These are phyloP conservation scores for Oehlia diaphana DNA, from an alignment of 192 early-diverging fungal genomes.

Conservation along the genomic window DNA sequence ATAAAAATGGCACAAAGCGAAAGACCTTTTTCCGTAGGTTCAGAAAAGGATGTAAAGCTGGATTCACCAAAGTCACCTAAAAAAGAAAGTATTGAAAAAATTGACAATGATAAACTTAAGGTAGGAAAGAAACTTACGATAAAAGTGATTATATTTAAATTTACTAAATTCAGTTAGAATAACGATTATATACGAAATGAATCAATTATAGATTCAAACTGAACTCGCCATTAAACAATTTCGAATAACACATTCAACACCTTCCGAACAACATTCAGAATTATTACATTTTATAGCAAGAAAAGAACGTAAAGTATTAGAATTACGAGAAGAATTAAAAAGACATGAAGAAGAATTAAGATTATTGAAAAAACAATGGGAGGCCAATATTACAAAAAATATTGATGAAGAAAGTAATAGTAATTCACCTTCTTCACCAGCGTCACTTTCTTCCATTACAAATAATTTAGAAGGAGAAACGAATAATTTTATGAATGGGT, in stretches of 20 bases:
- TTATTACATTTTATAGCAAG: conserved; percentile 25
- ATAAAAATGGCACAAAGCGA: neutral
- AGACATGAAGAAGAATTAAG: conserved; percentile 27
- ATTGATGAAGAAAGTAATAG: conserved; percentile 2
- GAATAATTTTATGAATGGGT: neutral
- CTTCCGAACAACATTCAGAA: conserved; percentile 18
- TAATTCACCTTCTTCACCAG: neutral
- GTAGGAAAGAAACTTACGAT: neutral
- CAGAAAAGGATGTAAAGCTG: neutral
- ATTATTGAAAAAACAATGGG: conserved; percentile 26
- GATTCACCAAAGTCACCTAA: neutral
- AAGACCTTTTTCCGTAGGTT: neutral
- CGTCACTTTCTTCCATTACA: neutral
- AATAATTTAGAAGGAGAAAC: neutral
- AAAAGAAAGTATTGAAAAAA: neutral
- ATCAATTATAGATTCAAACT: neutral
- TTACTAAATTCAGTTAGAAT: no score
- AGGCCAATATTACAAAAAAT: neutral
- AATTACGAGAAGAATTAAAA: conserved; percentile 20
- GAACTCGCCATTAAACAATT: conserved; percentile 21
- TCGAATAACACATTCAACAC: conserved; percentile 18
- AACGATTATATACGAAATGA: no score
- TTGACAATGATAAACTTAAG: neutral
- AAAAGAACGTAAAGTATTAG: conserved; percentile 21
- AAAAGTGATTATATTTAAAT: neutral